phyloP scores from a whole-genome alignment of 75 land plant genomes.

The Adiantum capillusveneris region DNA sequence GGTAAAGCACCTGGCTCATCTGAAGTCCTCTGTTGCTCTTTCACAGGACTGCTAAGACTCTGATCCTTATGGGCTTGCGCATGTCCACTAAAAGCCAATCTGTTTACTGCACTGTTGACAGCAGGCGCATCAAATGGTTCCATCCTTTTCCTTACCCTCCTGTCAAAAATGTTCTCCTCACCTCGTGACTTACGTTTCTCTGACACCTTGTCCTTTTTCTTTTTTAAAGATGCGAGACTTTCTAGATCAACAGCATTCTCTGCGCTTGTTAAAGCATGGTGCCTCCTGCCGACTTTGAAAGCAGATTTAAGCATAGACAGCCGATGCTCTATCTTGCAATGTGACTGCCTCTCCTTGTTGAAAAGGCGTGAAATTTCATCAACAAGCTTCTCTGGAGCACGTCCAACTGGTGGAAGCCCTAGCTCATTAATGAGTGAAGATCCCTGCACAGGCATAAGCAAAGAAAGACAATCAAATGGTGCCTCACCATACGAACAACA shows the following conservation, averaged over 20 bases:
- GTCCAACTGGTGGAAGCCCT: no score
- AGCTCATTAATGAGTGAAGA: no score
- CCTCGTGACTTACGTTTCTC: constrained; percentile 5
- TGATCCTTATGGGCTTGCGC: no score
- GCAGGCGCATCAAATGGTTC: not conserved
- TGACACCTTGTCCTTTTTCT: not conserved
- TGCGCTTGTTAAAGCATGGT: not conserved
- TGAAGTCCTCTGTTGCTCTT: no score
- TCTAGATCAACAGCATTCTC: no score
- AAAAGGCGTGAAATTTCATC: constrained; percentile 14
- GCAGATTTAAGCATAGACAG: constrained; percentile 13
- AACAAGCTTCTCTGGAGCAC: constrained; percentile 10
- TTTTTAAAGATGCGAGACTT: not conserved
- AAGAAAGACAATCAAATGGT: no score
- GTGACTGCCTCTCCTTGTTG: constrained; percentile 24
- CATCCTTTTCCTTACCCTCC: not conserved
- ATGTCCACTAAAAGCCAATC: no score
- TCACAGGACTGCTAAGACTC: no score
- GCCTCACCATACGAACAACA: no score
- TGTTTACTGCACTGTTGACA: no score
- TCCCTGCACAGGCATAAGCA: no score
- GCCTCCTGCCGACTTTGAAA: not conserved
- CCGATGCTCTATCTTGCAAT: constrained; percentile 19
- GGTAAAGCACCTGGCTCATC: no score
- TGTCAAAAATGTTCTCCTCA: constrained; percentile 1